These are phyloP conservation scores for Circinella umbellata DNA, from an alignment of 371 early-diverging fungal genomes.

Conservation along the genomic window DNA sequence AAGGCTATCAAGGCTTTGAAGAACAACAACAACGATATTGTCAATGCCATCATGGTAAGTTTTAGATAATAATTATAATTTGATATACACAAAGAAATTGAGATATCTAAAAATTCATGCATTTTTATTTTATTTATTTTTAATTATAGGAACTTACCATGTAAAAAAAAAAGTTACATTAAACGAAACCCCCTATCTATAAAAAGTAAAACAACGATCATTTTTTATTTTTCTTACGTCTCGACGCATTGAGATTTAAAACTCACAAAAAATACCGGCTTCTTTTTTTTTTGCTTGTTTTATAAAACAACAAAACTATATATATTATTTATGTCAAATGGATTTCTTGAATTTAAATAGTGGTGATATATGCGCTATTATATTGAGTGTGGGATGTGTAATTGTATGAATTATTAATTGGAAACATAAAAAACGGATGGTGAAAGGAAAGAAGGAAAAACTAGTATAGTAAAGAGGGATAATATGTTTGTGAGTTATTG, in stretches of 20 bases:
- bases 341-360: too few species aligned
- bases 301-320: too few species aligned
- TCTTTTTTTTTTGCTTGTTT: too few species aligned
- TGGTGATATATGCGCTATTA: too few species aligned
- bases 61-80: too few species aligned
- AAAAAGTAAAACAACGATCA: neutral
- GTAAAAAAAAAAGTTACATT: conserved; percentile 4
- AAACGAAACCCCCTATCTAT: neutral
- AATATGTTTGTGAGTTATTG: neutral
- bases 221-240: neutral
- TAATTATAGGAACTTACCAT: conserved; percentile 19
- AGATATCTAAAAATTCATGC: neutral
- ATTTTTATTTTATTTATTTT: neutral
- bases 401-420: neutral
- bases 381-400: neutral
- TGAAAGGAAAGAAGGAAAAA: neutral
- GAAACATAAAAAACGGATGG: neutral
- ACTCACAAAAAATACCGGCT: too few species aligned
- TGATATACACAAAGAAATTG: neutral
- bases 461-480: neutral
- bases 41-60: conserved; percentile 94
- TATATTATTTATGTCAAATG: too few species aligned
- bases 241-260: neutral
- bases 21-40: conserved; percentile 90
- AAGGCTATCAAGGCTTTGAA: conserved; percentile 93